A percentile compares a stretch with the other conserved stretches of the same genome.
Conservation (phyloP, 257 asterid species). For the Buddleja alternifolia region DNA sequence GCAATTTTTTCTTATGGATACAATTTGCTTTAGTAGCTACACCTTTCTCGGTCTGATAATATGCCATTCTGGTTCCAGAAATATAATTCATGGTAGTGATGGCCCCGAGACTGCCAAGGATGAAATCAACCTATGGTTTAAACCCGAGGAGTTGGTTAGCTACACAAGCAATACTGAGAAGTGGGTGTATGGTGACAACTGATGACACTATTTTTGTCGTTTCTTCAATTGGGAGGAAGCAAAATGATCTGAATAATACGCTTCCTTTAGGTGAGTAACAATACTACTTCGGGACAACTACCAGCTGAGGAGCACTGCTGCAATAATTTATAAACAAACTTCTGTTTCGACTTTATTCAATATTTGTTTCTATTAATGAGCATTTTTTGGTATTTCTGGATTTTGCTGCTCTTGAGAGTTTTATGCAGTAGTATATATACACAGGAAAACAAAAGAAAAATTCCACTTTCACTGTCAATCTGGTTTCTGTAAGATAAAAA, state of each 20-base stretch:
- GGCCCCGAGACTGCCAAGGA: slow-evolving; percentile 99
- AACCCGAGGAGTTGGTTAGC: slow-evolving; percentile 85
- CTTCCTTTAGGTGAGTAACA: slow-evolving; percentile 37
- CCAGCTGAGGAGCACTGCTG: slow-evolving; percentile 33
- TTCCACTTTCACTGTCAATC: too few relatives aligned
- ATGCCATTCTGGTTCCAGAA: slow-evolving; percentile 48
- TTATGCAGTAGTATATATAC: too few relatives aligned
- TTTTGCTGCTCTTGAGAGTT: background rate
- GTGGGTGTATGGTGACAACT: slow-evolving; percentile 88
- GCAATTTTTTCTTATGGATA: too few relatives aligned
- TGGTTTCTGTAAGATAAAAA: too few relatives aligned
- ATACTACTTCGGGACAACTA: slow-evolving; percentile 7
- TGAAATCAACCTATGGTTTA: slow-evolving; percentile 94
- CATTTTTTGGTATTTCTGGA: background rate
- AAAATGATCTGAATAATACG: slow-evolving; percentile 39
- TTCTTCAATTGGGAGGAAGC: slow-evolving; percentile 29
- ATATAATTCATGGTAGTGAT: slow-evolving; percentile 96
- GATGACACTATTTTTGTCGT: slow-evolving; percentile 17
- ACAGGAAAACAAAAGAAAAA: too few relatives aligned
- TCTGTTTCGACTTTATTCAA: slow-evolving; percentile 12
- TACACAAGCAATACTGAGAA: slow-evolving; percentile 86
- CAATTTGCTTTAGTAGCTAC: background rate
- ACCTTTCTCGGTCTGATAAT: slow-evolving; percentile 24
- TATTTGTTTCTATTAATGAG: background rate
- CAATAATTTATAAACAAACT: slow-evolving; percentile 42